Evolutionary conservation across 768 basidiomycete species (phyloP), one percentile per base, ranked within the genome.

Genomic region (Lactarius akahatsu): DNA sequence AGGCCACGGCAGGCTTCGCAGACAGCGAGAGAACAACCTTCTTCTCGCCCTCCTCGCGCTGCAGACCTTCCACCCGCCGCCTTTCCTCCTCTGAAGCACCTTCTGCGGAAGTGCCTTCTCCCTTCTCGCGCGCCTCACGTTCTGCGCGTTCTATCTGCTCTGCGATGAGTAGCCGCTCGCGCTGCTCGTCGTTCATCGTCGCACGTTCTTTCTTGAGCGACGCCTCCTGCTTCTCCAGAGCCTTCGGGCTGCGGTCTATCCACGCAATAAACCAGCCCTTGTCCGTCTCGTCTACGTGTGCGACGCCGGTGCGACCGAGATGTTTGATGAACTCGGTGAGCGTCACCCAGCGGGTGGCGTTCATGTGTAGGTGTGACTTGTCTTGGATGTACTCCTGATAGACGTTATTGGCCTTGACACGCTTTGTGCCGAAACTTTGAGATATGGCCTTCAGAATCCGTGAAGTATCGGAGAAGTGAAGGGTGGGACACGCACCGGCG

Each of bases 361-460:
- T 99, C 97, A 99, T 99, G 80, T 99, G 97, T 36, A 97, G 80
- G 77, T 98, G 97, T 55, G 80, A 74, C 78, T 95, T 96, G 79
- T 98, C 96, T 64, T 90, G 83, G 70, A 99, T 99, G 77, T 93
- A 96, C 76, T 98, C 97, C 77, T 99, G 96, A 72, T 99, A 99
- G 16, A 98, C 96, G 57, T 86, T 88, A 74, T 99, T 99, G 32
- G 94, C 94, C 70, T 88, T 85, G 40, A 98, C 94, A 57, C 97
- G 90, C 76, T 98, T 96, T 3, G 97, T 98, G 13, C 92, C 91
- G 76, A 93, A 95, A 70, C 90, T 92, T 68, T 45, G 2, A 59
- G 30, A 64, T 57, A 45, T 43, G 50, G 36, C 60, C 20, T 61
- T 47, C 32, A 70, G 60, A 41, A 62, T 45, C 18, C 36, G 30